Conservation (phyloP, 2,329 filamentous ascomycete species). For the Periconia digitata region DNA sequence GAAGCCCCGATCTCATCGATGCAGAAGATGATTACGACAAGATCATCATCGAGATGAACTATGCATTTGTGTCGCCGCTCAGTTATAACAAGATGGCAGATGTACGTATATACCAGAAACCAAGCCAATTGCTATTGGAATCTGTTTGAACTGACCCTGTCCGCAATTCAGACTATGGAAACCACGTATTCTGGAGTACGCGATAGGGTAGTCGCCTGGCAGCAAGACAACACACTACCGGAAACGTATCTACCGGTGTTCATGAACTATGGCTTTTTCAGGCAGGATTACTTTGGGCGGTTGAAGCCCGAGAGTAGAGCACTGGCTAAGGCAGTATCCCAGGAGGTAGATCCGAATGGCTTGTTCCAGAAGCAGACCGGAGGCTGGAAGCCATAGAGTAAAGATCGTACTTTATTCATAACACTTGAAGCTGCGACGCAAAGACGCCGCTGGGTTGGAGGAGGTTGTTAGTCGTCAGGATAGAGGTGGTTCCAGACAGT, state of each 20-base stretch:
- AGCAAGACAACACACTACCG: slow-evolving; percentile 42
- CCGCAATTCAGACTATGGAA: too few relatives aligned
- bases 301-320: slow-evolving; percentile 35
- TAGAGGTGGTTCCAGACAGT: too few relatives aligned
- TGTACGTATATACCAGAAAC: too few relatives aligned
- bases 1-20: slow-evolving; percentile 41
- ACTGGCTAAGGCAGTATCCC: slow-evolving; percentile 39
- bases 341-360: slow-evolving; percentile 44
- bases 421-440: too few relatives aligned
- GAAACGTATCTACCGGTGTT: slow-evolving; percentile 50
- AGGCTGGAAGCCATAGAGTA: slow-evolving; percentile 46
- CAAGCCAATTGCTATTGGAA: too few relatives aligned
- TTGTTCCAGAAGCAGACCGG: slow-evolving; percentile 47
- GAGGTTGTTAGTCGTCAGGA: too few relatives aligned
- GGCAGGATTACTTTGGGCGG: slow-evolving; percentile 51
- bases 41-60: slow-evolving; percentile 51
- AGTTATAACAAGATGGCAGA: slow-evolving; percentile 45
- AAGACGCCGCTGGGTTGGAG: too few relatives aligned
- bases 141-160: too few relatives aligned
- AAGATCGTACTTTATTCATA: too few relatives aligned
- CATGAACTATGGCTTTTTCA: slow-evolving; percentile 51
- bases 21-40: slow-evolving; percentile 45
- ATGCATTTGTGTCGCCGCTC: slow-evolving; percentile 39
- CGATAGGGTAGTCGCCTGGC: slow-evolving; percentile 39
- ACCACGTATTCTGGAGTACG: slow-evolving; percentile 43